Conservation (phyloP, 2,329 filamentous ascomycete genomes). For the Ascochyta fabae region DNA sequence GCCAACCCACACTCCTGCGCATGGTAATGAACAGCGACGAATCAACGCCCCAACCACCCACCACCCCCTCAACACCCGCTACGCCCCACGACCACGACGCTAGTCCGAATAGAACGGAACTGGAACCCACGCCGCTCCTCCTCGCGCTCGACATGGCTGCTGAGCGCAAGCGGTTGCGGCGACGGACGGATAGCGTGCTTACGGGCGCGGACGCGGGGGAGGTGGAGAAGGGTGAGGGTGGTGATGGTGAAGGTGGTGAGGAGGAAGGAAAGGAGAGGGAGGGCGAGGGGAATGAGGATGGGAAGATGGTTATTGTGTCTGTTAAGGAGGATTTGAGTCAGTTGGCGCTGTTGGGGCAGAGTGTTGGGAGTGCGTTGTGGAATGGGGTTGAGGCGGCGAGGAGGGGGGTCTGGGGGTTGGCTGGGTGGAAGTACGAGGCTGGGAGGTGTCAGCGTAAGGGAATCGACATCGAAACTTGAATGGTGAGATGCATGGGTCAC, state of each 20-base stretch:
- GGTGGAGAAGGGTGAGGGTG: neutral
- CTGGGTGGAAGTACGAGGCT: neutral
- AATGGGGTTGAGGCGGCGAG: constrained; percentile 13
- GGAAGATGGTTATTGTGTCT: constrained; percentile 9
- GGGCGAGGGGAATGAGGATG: neutral
- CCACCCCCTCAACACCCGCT: neutral
- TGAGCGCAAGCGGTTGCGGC: constrained; percentile 6
- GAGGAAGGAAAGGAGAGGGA: neutral
- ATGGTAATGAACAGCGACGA: constrained; percentile 7
- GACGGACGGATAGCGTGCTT: constrained; percentile 1
- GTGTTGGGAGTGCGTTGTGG: constrained; percentile 1
- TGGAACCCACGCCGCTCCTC: constrained; percentile 11
- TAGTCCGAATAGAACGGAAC: constrained; percentile 4
- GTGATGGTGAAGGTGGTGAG: too few relatives aligned
- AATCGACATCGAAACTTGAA: too few relatives aligned
- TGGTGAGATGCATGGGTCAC: too few relatives aligned
- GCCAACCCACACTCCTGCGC: constrained; percentile 16
- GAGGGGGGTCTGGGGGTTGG: constrained; percentile 15
- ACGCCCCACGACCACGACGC: neutral
- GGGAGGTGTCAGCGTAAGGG: too few relatives aligned
- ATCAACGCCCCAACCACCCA: neutral
- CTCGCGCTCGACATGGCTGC: constrained; percentile 15
- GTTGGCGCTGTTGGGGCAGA: constrained; percentile 7
- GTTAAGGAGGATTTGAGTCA: constrained; percentile 13
- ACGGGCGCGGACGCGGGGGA: neutral